phyloP scores from a whole-genome alignment of 23 red algal species.

The Agarophyton chilense region DNA sequence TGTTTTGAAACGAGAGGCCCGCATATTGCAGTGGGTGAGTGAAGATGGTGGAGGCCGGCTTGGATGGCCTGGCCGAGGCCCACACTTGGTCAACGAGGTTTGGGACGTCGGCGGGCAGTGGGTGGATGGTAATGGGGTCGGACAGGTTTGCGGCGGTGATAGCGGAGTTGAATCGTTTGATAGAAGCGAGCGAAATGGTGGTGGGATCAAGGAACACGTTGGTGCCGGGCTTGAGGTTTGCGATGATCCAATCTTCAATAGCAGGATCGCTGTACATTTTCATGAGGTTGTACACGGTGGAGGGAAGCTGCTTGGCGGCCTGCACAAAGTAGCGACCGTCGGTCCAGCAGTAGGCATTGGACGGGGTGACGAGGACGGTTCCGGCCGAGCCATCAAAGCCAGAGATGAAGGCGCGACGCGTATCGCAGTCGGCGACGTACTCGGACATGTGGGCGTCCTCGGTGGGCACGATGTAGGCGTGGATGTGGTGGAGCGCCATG shows the following conservation, averaged over 20 bases:
- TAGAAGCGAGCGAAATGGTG: conserved; percentile 40
- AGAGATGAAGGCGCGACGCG: conserved; percentile 81
- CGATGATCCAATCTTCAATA: conserved; percentile 57
- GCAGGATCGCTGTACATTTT: conserved; percentile 43
- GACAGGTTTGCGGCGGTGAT: conserved; percentile 23
- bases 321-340: conserved; percentile 98
- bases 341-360: conserved; percentile 84
- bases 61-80: conserved; percentile 68
- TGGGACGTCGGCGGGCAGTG: conserved; percentile 9
- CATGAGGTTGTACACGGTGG: conserved; percentile 87
- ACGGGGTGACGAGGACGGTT: conserved; percentile 73
- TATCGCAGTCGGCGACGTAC: conserved; percentile 77
- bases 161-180: conserved; percentile 11
- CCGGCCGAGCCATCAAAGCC: conserved; percentile 94
- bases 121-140: conserved; percentile 5
- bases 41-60: conserved; percentile 65
- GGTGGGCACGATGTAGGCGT: conserved; percentile 84
- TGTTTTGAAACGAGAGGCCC: conserved; percentile 48
- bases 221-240: conserved; percentile 22
- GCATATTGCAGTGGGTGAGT: conserved; percentile 78
- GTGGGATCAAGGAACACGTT: conserved; percentile 60
- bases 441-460: conserved; percentile 90
- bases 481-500: conserved; percentile 33
- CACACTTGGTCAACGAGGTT: conserved; percentile 95
- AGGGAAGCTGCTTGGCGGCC: conserved; percentile 72